phyloP scores from a whole-genome alignment of 371 early-diverging fungal genomes.

The Apophysomyces variabilis region DNA sequence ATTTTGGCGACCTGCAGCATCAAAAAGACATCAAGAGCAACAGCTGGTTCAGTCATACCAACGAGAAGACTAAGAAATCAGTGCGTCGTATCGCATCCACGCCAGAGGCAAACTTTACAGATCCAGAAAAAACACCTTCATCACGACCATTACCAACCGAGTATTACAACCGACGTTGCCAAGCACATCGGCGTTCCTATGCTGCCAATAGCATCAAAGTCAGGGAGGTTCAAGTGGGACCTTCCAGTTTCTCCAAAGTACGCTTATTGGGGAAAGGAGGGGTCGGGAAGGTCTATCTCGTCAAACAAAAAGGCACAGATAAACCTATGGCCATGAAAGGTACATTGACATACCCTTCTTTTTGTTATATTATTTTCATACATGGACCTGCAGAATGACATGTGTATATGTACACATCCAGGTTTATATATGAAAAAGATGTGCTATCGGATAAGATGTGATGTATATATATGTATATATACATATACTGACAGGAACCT shows the following conservation, averaged over 20 bases:
- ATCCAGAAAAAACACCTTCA: slow-evolving; percentile 9
- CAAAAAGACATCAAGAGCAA: slow-evolving; percentile 43
- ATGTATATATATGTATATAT: too few relatives aligned
- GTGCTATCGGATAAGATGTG: too few relatives aligned
- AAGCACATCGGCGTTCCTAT: slow-evolving; percentile 63
- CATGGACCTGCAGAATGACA: not conserved
- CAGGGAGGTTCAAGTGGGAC: slow-evolving; percentile 80
- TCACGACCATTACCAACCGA: not conserved
- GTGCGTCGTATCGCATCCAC: slow-evolving; percentile 66
- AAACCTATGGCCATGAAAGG: slow-evolving; percentile 94
- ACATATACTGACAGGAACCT: too few relatives aligned
- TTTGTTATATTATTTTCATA: slow-evolving; percentile 4
- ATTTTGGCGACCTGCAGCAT: slow-evolving; percentile 31
- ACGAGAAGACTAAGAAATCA: slow-evolving; percentile 30
- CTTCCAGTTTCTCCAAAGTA: slow-evolving; percentile 83
- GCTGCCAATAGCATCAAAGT: slow-evolving; percentile 83
- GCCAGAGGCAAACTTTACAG: slow-evolving; percentile 52
- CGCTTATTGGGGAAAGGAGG: slow-evolving; percentile 94
- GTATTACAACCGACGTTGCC: slow-evolving; percentile 17
- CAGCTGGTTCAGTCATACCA: slow-evolving; percentile 45
- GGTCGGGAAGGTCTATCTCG: slow-evolving; percentile 96
- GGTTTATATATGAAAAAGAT: too few relatives aligned
- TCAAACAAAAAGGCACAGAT: slow-evolving; percentile 83
- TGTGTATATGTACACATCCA: slow-evolving; percentile 7
- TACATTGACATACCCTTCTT: slow-evolving; percentile 22